A percentile compares a stretch with the other conserved stretches of the same genome.
These are phyloP conservation scores for Citrus reticulata DNA, from an alignment of 345 rosid species.

Conservation along the genomic window DNA sequence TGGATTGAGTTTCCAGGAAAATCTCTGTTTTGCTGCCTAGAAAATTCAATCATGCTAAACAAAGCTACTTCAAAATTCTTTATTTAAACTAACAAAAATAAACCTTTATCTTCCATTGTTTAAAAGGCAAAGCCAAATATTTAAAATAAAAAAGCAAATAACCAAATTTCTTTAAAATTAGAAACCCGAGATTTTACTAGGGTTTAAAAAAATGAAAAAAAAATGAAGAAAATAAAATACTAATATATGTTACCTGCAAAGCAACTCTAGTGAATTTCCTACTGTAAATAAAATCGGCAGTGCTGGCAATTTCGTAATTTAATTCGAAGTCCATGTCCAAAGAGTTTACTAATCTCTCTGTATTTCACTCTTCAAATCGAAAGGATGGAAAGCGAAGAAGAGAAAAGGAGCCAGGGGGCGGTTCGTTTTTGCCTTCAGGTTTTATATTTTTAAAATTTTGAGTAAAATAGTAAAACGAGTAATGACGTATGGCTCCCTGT, in stretches of 20 bases:
- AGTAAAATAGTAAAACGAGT: neutral
- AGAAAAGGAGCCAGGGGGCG: neutral
- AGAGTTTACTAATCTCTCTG: neutral
- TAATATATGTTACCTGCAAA: neutral
- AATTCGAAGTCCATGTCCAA: constrained; percentile 51
- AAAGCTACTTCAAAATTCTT: neutral
- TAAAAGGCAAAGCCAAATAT: neutral
- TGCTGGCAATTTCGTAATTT: constrained; percentile 50
- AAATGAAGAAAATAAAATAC: neutral
- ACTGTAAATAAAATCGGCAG: constrained; percentile 63
- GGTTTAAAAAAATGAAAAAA: neutral
- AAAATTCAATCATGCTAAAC: neutral
- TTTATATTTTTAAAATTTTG: too few relatives aligned
- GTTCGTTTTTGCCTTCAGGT: neutral
- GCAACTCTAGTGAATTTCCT: constrained; percentile 33
- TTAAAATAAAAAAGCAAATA: neutral
- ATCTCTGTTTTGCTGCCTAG: neutral
- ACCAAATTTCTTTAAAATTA: neutral
- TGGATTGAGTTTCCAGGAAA: neutral
- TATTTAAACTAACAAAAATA: neutral
- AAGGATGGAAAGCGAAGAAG: neutral
- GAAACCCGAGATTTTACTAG: neutral
- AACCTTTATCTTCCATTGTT: neutral
- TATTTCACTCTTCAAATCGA: neutral
- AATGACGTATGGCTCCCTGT: neutral